These are phyloP conservation scores for Hyaloscypha bicolor DNA, from an alignment of 495 filamentous ascomycete species.

Conservation along the genomic window DNA sequence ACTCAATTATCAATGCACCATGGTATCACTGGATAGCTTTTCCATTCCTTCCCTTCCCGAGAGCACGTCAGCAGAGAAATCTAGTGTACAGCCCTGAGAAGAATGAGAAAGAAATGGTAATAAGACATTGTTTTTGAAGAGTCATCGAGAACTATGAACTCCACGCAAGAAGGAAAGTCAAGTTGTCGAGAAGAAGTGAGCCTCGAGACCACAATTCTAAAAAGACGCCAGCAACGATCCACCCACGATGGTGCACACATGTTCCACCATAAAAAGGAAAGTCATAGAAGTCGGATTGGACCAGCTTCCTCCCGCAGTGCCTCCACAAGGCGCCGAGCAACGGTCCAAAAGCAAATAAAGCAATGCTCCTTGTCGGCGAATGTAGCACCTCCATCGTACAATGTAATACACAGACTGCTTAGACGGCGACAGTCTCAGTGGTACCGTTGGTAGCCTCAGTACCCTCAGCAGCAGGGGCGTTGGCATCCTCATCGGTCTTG, in stretches of 20 bases:
- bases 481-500: conserved; percentile 88
- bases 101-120: conserved; percentile 39
- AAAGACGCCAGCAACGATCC: conserved; percentile 29
- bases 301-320: conserved; percentile 24
- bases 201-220: conserved; percentile 24
- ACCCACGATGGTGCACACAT: conserved; percentile 19
- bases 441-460: conserved; percentile 36
- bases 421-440: conserved; percentile 38
- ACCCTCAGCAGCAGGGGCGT: conserved; percentile 48
- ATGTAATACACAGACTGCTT: conserved; percentile 34
- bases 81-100: conserved; percentile 39
- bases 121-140: conserved; percentile 41
- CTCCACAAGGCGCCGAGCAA: conserved; percentile 25
- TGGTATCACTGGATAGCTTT: conserved; percentile 38
- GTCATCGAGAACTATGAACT: conserved; percentile 35
- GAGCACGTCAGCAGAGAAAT: conserved; percentile 35
- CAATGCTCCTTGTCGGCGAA: conserved; percentile 26
- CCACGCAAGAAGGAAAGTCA: conserved; percentile 34
- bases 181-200: conserved; percentile 33
- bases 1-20: conserved; percentile 15
- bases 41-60: conserved; percentile 36
- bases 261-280: conserved; percentile 33
- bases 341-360: conserved; percentile 33
- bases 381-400: conserved; percentile 33
- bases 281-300: conserved; percentile 24